Percentiles rank a stretch among this genome's conserved stretches.
Evolutionary conservation across 306 rosid species (phyloP).

Genomic region (barrel medic (Medicago truncatula)): MtrunA17r5.0-ANR NC_053045.1:20357001-20357500

Average conservation of each 20-base stretch:
- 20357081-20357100: slow-evolving; percentile 68
- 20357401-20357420: not conserved
- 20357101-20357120: slow-evolving; percentile 77
- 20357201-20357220: slow-evolving; percentile 39
- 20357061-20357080: slow-evolving; percentile 71
- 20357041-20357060: slow-evolving; percentile 80
- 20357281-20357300: not conserved
- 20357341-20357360: slow-evolving; percentile 48
- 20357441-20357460: not conserved
- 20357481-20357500: slow-evolving; percentile 41
- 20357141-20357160: slow-evolving; percentile 9
- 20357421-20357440: not conserved
- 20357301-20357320: slow-evolving; percentile 34
- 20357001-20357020: slow-evolving; percentile 58
- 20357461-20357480: slow-evolving; percentile 43
- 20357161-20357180: slow-evolving; percentile 10
- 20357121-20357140: not conserved
- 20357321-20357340: slow-evolving; percentile 47
- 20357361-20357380: not conserved
- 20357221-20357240: slow-evolving; percentile 38
- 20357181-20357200: not conserved
- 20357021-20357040: slow-evolving; percentile 62
- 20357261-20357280: slow-evolving; percentile 56
- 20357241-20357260: slow-evolving; percentile 19
- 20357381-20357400: slow-evolving; percentile 38